Conservation (phyloP, 345 rosid species). For the Citrus mangshanensis region DNA sequence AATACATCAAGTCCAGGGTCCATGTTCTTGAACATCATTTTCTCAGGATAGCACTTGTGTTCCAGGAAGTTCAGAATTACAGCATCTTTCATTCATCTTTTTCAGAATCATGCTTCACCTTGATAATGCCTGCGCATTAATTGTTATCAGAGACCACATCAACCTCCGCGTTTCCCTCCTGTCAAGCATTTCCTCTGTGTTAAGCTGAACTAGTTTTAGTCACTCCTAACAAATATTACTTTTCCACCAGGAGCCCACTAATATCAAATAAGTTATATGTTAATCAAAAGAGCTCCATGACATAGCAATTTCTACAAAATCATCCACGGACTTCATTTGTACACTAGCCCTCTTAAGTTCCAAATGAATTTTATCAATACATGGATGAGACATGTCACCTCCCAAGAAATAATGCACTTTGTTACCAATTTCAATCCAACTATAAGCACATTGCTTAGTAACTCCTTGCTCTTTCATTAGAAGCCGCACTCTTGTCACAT, state of each 20-base stretch:
- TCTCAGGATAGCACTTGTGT: no score
- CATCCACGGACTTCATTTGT: constrained; percentile 20
- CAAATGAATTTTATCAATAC: constrained; percentile 14
- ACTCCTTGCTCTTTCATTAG: constrained; percentile 28
- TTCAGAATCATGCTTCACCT: no score
- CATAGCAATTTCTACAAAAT: constrained; percentile 10
- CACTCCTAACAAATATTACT: neutral
- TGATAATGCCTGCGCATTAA: no score
- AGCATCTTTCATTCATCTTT: no score
- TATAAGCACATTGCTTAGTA: constrained; percentile 28
- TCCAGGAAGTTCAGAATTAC: no score
- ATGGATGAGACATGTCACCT: constrained; percentile 23
- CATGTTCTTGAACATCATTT: no score
- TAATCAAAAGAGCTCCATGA: constrained; percentile 16
- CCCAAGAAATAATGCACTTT: constrained; percentile 27
- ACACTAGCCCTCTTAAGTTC: constrained; percentile 20
- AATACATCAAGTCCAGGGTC: neutral
- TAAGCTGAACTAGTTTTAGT: neutral
- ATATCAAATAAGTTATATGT: neutral
- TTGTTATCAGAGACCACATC: no score
- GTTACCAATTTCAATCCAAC: constrained; percentile 35
- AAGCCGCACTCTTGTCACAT: constrained; percentile 24
- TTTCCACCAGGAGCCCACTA: neutral
- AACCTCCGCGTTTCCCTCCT: neutral
- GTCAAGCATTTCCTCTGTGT: neutral